Base-by-base conservation (phyloP, 768 basidiomycete species). In the Termitomyces sp. region DNA sequence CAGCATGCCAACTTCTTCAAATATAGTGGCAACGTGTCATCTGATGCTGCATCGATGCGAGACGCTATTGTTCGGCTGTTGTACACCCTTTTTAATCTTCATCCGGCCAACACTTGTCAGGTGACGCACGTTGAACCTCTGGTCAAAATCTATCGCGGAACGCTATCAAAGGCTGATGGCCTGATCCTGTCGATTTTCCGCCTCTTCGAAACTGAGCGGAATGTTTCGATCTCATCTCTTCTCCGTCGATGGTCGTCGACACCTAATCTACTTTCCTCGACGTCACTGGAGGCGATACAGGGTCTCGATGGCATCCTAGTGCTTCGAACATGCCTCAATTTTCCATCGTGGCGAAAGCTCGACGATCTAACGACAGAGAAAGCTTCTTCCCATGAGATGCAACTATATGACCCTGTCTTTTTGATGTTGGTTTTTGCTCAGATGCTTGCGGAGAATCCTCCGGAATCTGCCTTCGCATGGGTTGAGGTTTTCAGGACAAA, bases 401-500 rank as follows among this genome's bases (percentile, higher is more conserved):
- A 71, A 11, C 67, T 87, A 34, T 97, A 95, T 64, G 95, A 98
- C 65, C 93, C 95, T 8, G 66, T 86, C 0, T 92, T 95, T 69
- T 65, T 92, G 14, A 70, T 89, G 34, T 73, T 85, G 2, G 72
- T 94, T n/a, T 82, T 87, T 37, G 78, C 81, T 4, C 80, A 86
- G 50, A 81, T 85, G 68, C 73, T 95, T n/a, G 71, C 73, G 2
- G 83, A 88, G 34, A 77, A 76, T 51, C 77, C 71, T 16, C 87
- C 85, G 0, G 68, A 77, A 1, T 83, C 83, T 0, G 80, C 84
- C 0, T 71, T 88, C 57, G 82, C 78, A n/a, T 96, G 94, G 94
- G 87, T 95, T 14, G 87, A 91, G 64, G 68, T 97, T 17, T 86
- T 95, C 67, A 76, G 93, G 61, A 89, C 88, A 7, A 95, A 96